These are phyloP conservation scores for Penicillium sp. DNA, from an alignment of 2,329 filamentous ascomycete genomes.

Conservation along the genomic window DNA sequence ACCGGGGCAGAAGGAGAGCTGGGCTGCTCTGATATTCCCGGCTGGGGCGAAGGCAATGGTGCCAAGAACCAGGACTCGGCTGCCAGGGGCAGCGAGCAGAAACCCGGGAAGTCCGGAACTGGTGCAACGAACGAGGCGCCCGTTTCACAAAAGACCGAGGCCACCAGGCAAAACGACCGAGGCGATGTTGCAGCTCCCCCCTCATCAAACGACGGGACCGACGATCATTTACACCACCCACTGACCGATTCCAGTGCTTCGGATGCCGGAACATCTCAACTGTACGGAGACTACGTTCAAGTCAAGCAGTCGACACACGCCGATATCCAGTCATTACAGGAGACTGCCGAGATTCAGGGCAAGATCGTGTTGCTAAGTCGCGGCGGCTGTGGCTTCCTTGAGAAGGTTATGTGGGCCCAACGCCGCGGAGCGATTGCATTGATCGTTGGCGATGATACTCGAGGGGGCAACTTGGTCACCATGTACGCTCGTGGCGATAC, in stretches of 20 bases:
- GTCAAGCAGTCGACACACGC: constrained; percentile 61
- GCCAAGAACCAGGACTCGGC: constrained; percentile 35
- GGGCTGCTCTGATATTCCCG: constrained; percentile 91
- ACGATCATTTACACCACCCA: constrained; percentile 75
- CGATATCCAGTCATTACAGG: constrained; percentile 88
- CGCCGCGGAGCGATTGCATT: constrained; percentile 83
- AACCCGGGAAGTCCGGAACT: constrained; percentile 26
- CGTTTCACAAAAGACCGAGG: constrained; percentile 23
- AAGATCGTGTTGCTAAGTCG: constrained; percentile 90
- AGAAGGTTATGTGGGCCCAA: constrained; percentile 97
- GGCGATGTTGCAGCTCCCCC: constrained; percentile 21
- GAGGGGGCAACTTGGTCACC: constrained; percentile 84
- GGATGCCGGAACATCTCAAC: constrained; percentile 36
- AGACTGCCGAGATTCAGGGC: constrained; percentile 87
- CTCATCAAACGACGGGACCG: constrained; percentile 71
- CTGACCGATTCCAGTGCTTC: constrained; percentile 48
- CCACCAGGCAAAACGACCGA: constrained; percentile 21
- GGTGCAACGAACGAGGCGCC: constrained; percentile 25
- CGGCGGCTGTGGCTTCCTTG: constrained; percentile 92
- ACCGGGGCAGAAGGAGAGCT: constrained; percentile 74
- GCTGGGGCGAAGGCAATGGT: constrained; percentile 70
- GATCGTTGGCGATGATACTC: constrained; percentile 91
- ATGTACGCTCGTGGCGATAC: constrained; percentile 99
- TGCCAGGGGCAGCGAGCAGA: constrained; percentile 24
- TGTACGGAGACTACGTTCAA: constrained; percentile 36